Evolutionary conservation across 78 protist genomes (phyloP).

Genomic region (Bigelowiella natans): DNA sequence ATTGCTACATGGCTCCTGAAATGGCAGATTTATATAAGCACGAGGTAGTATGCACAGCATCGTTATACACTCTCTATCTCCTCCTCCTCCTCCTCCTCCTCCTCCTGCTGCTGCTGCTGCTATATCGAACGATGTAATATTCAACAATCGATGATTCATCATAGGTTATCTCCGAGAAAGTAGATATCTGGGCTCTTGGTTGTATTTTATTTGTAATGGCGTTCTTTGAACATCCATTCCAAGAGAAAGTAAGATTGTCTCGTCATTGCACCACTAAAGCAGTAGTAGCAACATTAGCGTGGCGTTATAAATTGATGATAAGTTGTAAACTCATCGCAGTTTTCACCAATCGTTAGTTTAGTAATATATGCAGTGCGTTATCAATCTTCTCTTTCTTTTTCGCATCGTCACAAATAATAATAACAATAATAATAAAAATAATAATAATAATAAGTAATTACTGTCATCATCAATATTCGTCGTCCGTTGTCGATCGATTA

Average conservation of each 20-base stretch:
- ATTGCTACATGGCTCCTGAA: neutral
- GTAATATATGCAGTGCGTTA: neutral
- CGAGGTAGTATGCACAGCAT: neutral
- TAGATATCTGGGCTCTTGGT: neutral
- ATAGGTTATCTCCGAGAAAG: neutral
- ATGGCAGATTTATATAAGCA: neutral
- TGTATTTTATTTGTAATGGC: neutral
- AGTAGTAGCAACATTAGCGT: too few relatives aligned
- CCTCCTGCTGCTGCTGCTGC: too few relatives aligned
- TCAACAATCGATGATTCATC: neutral
- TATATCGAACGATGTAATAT: neutral
- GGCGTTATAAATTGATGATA: too few relatives aligned
- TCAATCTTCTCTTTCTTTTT: neutral
- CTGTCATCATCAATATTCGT: too few relatives aligned
- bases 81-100: too few relatives aligned
- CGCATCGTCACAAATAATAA: neutral
- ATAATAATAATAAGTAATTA: neutral
- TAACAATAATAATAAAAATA: neutral
- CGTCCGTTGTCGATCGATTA: too few relatives aligned
- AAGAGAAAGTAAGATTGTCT: neutral
- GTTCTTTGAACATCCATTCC: neutral
- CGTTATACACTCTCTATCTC: too few relatives aligned
- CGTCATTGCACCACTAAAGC: too few relatives aligned
- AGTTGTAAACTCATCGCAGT: too few relatives aligned
- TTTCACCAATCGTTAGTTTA: too few relatives aligned